A percentile compares a stretch with the other conserved stretches of the same genome.
phyloP scores from a whole-genome alignment of 192 early-diverging fungal genomes.

The Cladochytrium replicatum region DNA sequence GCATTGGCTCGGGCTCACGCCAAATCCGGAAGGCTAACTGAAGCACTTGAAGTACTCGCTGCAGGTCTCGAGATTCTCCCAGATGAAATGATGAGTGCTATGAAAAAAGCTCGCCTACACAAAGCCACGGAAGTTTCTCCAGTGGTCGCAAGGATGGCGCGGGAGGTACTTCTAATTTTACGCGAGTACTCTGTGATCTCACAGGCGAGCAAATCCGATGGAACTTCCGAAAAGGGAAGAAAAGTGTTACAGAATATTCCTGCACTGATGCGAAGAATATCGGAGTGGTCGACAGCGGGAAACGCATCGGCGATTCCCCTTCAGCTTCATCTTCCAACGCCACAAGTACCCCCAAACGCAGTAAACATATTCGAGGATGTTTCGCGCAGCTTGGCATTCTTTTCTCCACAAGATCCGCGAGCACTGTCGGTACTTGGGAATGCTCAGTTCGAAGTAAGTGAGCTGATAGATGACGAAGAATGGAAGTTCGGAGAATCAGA shows the following conservation, averaged over 20 bases:
- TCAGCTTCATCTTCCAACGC: no score
- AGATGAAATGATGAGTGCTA: conserved; percentile 1
- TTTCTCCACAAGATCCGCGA: conserved; percentile 1
- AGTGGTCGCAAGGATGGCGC: not conserved
- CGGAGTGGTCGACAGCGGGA: no score
- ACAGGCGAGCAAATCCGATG: not conserved
- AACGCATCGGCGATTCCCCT: no score
- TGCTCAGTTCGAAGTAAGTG: no score
- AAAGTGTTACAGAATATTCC: no score
- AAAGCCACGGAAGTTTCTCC: not conserved
- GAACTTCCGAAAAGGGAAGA: not conserved
- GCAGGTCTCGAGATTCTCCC: conserved; percentile 12
- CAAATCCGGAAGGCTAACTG: not conserved
- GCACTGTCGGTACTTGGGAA: conserved; percentile 8
- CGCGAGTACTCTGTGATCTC: not conserved
- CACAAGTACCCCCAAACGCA: no score
- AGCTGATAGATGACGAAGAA: conserved; percentile 18
- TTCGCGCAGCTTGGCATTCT: conserved; percentile 6
- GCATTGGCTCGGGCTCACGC: conserved; percentile 13
- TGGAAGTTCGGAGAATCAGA: not conserved
- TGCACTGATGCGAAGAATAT: no score
- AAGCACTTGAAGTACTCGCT: conserved; percentile 7
- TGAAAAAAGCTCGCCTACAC: no score
- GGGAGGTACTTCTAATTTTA: conserved; percentile 3
- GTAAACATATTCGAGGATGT: not conserved